Base-by-base conservation (phyloP, 805 yeast genomes). In the Candida anglica region DNA sequence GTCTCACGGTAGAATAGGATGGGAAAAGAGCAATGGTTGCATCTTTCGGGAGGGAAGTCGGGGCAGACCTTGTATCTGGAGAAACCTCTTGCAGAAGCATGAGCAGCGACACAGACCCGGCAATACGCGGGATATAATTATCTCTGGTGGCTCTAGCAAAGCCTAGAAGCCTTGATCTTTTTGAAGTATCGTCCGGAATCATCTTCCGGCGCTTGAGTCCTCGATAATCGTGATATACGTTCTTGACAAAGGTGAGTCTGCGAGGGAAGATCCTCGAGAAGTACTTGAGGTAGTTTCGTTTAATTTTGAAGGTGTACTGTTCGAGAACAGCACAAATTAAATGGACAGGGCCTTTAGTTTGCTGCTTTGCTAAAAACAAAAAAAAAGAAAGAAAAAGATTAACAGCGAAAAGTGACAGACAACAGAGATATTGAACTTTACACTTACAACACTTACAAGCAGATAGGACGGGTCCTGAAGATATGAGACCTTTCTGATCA, bases 21-120 rank as follows among this genome's bases (percentile, higher is more conserved):
- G 81, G 82, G 44, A 75, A 79, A 25, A 81, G 56, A 2, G 76
- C 55, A n/a, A 86, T 69, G 13, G 71, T 59, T 19, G 87, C 78
- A 43, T 81, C 81, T 19, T 58, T 54, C 0, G 86, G 83, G 17
- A 75, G 13, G 16, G 25, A 14, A 6, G 6, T 14, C 11, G 15
- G 6, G 6, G n/a, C 19, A 9, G 7, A 5, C 11, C 18, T 15
- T 4, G 18, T 6, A 6, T 24, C 10, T 10, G 24, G 22, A 13
- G 7, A n/a, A 6, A 15, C 14, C 13, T n/a, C 9, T 9, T 15
- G 30, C 4, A 14, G 11, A 20, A 10, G 11, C 15, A 7, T 11
- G 19, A 13, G 6, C 32, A 29, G 26, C 18, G 28, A 48, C 16
- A 77, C 66, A 0, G 77, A 65, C 11, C 66, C 66, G 1, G 77